A percentile compares a stretch with the other conserved stretches of the same genome.
These are phyloP conservation scores for Ogataea pini DNA, from an alignment of 805 yeast genomes.

Conservation along the genomic window DNA sequence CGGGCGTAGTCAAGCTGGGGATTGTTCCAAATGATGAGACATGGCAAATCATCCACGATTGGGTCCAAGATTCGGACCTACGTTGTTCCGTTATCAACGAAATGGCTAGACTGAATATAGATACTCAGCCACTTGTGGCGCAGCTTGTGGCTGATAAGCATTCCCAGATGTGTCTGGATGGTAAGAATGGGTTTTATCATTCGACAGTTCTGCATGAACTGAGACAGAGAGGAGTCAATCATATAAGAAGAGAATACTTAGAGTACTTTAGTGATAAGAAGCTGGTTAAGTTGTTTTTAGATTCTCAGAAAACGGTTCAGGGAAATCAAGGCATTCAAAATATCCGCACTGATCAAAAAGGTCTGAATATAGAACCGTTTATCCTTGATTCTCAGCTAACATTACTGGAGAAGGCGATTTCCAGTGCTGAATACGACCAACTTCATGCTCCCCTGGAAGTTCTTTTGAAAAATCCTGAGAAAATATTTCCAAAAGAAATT, in stretches of 20 bases:
- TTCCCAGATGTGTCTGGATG: neutral
- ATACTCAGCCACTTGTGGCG: neutral
- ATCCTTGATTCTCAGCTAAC: too few species aligned
- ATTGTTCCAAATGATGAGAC: constrained; percentile 10
- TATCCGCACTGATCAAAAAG: neutral
- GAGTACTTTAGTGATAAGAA: constrained; percentile 1
- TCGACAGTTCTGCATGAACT: neutral
- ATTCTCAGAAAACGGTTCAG: neutral
- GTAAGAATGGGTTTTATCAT: neutral
- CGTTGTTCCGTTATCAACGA: constrained; percentile 2
- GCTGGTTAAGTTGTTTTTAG: constrained; percentile 1
- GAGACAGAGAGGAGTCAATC: neutral
- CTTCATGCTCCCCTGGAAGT: too few species aligned
- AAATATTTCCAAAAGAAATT: neutral
- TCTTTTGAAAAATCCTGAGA: neutral
- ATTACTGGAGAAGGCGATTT: too few species aligned
- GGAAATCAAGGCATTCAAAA: too few species aligned
- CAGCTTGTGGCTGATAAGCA: neutral
- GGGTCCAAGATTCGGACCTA: constrained; percentile 3
- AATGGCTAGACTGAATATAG: constrained; percentile 3
- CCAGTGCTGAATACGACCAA: too few species aligned
- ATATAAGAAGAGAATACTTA: neutral
- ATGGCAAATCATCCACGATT: constrained; percentile 4
- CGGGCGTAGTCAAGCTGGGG: constrained; percentile 5
- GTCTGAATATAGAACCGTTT: neutral